Evolutionary conservation across 192 early-diverging fungal species (phyloP), one percentile per base, ranked within the genome.

Genomic region (Radiomyces spectabilis): DNA sequence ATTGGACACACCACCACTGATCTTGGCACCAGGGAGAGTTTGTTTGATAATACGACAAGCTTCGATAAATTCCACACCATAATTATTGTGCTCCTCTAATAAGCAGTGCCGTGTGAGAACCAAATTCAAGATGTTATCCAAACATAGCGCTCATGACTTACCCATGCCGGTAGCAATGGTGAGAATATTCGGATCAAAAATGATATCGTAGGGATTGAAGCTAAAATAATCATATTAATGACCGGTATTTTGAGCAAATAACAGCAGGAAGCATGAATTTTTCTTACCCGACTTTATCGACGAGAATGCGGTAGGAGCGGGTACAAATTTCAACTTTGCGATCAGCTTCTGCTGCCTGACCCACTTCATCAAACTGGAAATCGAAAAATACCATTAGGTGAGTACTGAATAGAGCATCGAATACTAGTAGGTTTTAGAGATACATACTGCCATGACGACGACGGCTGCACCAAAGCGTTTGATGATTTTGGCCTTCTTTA

Each of bases 1-100:
- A 68, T 97, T 97, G 65, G 94, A 97, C 26, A 97, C 92, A 69
- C 94, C 94, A 60, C 94, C 94, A 60, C 86, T 88, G 65, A 97
- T 80, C 71, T 95, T 95, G 55, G 92, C 93, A 18, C 88, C 88
- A 1, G 91, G 91, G 8, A 95, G 74, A 19, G 75, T 81, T 35
- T 68, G 45, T 70, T 95, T 94, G 74, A 97, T 93, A 31, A 73
- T 47, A 43, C 61, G 55, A 48, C 79, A 81, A 8, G 84, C 83
- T 29, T 91, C 77, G 56, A 95, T 92, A 53, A 97, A 95, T 69
- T 97, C 94, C 22, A 95, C 89, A 31, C 80, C 94, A 61, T 91
- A 95, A 76, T 89, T 87, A 76, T 94, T 93, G 79, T 97, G 92
- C 66, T 97, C 94, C 70, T 97, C 94, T 63, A 43, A 3, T 26